Conservation (phyloP, 805 yeast genomes). For the Starmera quercuum region DNA sequence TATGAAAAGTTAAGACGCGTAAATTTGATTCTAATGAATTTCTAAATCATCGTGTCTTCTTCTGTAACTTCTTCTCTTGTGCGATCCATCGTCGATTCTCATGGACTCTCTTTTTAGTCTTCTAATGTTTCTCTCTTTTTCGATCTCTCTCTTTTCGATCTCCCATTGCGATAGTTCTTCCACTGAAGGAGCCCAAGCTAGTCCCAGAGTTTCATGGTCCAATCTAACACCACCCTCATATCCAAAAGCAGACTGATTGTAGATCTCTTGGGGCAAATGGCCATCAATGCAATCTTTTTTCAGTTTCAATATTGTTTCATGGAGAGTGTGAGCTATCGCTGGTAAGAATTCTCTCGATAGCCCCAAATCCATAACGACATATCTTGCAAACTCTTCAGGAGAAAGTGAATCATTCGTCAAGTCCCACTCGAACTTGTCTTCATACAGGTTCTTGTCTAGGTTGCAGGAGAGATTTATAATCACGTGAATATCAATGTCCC, state of each 20-base stretch:
- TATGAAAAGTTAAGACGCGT: neutral
- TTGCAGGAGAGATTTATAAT: conserved; percentile 76
- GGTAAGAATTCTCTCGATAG: conserved; percentile 79
- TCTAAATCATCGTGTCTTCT: conserved; percentile 47
- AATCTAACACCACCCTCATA: conserved; percentile 58
- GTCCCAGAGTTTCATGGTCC: conserved; percentile 73
- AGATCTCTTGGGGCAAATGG: conserved; percentile 40
- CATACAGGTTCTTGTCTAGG: conserved; percentile 74
- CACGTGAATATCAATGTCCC: conserved; percentile 61
- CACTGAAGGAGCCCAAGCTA: conserved; percentile 79
- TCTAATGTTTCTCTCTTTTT: conserved; percentile 85
- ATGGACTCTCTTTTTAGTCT: conserved; percentile 89
- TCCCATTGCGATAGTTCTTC: conserved; percentile 87
- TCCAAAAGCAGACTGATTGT: conserved; percentile 56
- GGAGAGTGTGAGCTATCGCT: conserved; percentile 80
- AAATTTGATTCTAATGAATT: conserved; percentile 1
- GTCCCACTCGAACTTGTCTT: conserved; percentile 96
- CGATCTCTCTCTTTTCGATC: conserved; percentile 90
- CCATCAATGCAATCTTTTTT: conserved; percentile 81
- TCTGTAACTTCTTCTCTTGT: conserved; percentile 30
- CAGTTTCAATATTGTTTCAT: conserved; percentile 68
- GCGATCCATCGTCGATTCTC: conserved; percentile 49
- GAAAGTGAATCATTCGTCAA: conserved; percentile 34
- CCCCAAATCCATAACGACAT: conserved; percentile 81
- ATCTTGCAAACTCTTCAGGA: conserved; percentile 80